phyloP scores from a whole-genome alignment of 257 asterid genomes.

The Solanum medicagineum region DNA sequence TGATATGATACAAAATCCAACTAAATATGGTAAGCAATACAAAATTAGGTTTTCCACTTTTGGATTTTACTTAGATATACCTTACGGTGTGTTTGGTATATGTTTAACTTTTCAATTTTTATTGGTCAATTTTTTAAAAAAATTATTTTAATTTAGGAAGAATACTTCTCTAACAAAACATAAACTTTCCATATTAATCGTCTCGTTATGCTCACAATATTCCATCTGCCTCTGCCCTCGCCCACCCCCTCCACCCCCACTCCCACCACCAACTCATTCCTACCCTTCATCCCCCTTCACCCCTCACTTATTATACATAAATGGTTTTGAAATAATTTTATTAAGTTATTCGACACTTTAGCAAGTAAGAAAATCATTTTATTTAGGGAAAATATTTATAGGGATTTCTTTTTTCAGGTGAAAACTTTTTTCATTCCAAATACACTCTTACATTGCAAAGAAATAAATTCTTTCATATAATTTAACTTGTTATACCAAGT shows the following conservation, averaged over 20 bases:
- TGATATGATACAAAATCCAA: conserved; percentile 38
- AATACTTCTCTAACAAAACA: background rate
- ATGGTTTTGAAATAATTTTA: too few species aligned
- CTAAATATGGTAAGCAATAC: conserved; percentile 29
- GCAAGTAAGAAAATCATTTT: background rate
- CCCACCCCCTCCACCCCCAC: background rate
- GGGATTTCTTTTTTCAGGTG: too few species aligned
- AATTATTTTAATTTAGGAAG: background rate
- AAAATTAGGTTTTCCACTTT: background rate
- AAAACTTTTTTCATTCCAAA: too few species aligned
- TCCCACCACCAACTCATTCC: background rate
- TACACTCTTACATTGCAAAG: background rate
- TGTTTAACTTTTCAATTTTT: background rate
- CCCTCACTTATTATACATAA: background rate
- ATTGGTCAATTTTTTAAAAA: background rate
- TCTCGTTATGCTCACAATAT: too few species aligned
- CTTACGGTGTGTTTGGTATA: background rate
- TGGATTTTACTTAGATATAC: background rate
- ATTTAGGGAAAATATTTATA: background rate
- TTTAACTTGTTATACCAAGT: background rate
- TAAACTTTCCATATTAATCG: too few species aligned
- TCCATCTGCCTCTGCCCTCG: too few species aligned
- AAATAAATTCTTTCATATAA: background rate
- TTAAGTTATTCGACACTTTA: too few species aligned
- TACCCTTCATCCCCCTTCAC: background rate